Evolutionary conservation across 768 basidiomycete species (phyloP).

Genomic region (Agaricus blazei): DNA sequence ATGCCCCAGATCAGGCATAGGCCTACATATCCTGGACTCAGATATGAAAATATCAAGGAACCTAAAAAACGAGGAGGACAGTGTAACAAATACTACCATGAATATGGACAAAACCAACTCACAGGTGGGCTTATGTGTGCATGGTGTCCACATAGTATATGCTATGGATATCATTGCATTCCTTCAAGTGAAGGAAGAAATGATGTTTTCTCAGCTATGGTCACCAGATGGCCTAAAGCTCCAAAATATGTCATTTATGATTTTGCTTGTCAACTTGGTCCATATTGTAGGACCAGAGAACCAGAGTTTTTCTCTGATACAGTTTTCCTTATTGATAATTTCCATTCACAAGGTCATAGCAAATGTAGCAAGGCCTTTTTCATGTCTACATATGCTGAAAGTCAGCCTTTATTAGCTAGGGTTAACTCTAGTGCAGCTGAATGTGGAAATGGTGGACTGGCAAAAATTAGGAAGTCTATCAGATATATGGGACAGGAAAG

Average conservation of each 20-base stretch:
- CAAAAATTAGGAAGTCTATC: conserved; percentile 20
- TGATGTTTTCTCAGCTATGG: conserved; percentile 17
- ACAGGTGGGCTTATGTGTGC: too few relatives aligned
- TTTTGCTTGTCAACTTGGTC: conserved; percentile 27
- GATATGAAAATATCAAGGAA: too few relatives aligned
- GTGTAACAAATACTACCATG: too few relatives aligned
- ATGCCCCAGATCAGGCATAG: too few relatives aligned
- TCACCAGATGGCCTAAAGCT: conserved; percentile 25
- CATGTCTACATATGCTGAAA: conserved; percentile 20
- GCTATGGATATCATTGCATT: too few relatives aligned
- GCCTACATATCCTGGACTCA: too few relatives aligned
- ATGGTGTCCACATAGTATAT: too few relatives aligned
- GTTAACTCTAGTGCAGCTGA: neutral
- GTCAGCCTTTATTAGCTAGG: conserved; percentile 12
- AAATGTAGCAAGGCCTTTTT: conserved; percentile 26
- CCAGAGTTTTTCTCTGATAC: conserved; percentile 26
- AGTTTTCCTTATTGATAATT: conserved; percentile 27
- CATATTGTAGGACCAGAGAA: conserved; percentile 25
- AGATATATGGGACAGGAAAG: conserved; percentile 27
- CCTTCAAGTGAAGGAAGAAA: too few relatives aligned
- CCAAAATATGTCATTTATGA: conserved; percentile 21
- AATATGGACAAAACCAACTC: too few relatives aligned
- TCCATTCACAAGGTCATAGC: conserved; percentile 28
- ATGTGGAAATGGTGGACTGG: conserved; percentile 7
- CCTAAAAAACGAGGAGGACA: too few relatives aligned